Conservation (phyloP, 2,329 filamentous ascomycete species). For the Rutstroemia sp. region DNA sequence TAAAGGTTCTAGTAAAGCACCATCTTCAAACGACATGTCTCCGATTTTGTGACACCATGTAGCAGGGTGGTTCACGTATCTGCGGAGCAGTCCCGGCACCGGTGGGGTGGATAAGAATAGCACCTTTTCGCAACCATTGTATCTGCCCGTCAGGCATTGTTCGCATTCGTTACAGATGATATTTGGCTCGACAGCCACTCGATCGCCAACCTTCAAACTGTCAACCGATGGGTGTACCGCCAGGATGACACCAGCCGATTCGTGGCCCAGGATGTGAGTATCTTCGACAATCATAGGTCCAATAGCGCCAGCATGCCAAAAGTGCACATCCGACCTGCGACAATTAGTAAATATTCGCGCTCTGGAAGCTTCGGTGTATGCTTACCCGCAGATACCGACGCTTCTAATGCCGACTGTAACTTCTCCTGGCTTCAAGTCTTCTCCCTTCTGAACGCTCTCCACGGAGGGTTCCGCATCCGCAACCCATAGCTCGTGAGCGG, state of each 20-base stretch:
- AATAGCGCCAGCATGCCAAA: conserved; percentile 94
- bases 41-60: conserved; percentile 96
- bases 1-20: conserved; percentile 83
- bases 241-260: conserved; percentile 79
- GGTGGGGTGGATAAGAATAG: conserved; percentile 87
- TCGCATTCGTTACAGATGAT: conserved; percentile 88
- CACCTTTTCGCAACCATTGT: conserved; percentile 88
- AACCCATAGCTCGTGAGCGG: conserved; percentile 85
- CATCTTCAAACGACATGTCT: conserved; percentile 85
- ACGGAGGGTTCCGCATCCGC: conserved; percentile 68
- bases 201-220: conserved; percentile 73
- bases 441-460: conserved; percentile 63
- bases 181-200: conserved; percentile 90
- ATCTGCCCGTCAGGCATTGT: conserved; percentile 83
- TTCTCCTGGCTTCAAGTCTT: conserved; percentile 69
- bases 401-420: conserved; percentile 85
- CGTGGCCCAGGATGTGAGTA: conserved; percentile 90
- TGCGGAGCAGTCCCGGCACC: conserved; percentile 74
- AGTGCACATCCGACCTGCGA: conserved; percentile 81
- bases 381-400: conserved; percentile 90
- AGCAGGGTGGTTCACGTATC: conserved; percentile 92
- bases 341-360: conserved; percentile 3
- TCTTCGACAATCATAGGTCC: conserved; percentile 89
- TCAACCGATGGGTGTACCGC: conserved; percentile 76
- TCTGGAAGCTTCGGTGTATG: conserved; percentile 6